Evolutionary conservation across 1,139 yeast species (phyloP), one percentile per base, ranked within the genome.

Genomic region (Blastobotrys capitulatus): DNA sequence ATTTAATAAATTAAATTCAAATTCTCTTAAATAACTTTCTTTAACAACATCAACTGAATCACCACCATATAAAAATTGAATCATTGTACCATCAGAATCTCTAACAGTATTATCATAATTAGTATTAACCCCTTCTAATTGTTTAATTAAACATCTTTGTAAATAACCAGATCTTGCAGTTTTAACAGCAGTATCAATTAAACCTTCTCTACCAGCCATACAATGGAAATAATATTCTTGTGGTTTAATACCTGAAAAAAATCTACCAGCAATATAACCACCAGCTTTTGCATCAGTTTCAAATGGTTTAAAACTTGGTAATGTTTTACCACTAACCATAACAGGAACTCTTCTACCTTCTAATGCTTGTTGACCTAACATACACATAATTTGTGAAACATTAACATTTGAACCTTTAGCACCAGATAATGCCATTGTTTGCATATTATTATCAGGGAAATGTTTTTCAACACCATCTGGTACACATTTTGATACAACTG

Each of bases 151-250:
- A 80, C 98, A 94, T 75, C 99, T 85, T 74, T 94, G 99, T 69
- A 94, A 79, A 73, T 94, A 94, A 67, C 99, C 99, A 50, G 98
- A 90, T 74, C 97, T 85, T 25, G 97, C 88, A 9, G 99, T 94
- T 73, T 94, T 94, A 58, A 94, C 98, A 49, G 99, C 98, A 52
- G 99, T 94, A 77, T 94, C 99, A 73, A 94, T 94, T 66, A 94
- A 80, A 73, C 99, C 99, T 78, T 94, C 99, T 76, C 99, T 85
- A 70, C 99, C 99, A 52, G 99, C 99, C 99, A 94, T 94, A 77
- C 98, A 92, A 75, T 94, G 99, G 92, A 94, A 94, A 66, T 90
- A 94, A 70, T 94, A 94, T 69, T 94, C 99, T 72, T 94, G 99
- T n/a, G 98, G 98, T 68, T 88, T 82, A 59, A 94, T 86, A 70